Base-by-base conservation (phyloP, 1,284 basidiomycete species). In the Athelia sp. region DNA sequence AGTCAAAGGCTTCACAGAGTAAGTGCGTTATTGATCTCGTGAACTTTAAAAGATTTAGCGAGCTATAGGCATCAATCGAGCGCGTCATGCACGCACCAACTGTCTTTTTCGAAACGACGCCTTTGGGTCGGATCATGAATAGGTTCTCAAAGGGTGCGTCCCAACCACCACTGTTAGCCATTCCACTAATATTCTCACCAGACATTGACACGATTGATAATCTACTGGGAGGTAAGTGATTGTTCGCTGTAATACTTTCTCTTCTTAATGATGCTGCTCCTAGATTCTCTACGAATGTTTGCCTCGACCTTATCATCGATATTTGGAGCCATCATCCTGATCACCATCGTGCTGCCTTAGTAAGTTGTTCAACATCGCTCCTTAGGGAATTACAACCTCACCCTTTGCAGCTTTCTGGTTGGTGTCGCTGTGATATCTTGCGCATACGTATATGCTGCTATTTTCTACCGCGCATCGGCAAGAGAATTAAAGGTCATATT, bases 131-230 rank as follows among this genome's bases (percentile, higher is more conserved):
- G 18, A 92, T 96, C 59, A 87, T 92, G 81, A 91, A 92, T 65
- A 78, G 89, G 15, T 88, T 91, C 65, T 77, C 82, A 1, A 87
- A 87, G 66, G 79, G 70, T 74, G 50, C 47, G 50, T 26, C 19
- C 38, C 23, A 43, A 21, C 35, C 31, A 31, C 15, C 40, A 35
- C 24, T 43, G 32, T 18, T 14, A 36, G 19, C 35, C 46, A 31
- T 21, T 46, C 38, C 44, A 47, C 36, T 26, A 46, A 46, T 50
- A 45, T 24, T 49, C 18, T 52, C 47, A 44, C 48, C n/a, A 81
- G 89, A 95, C 66, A 82, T 93, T 45, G 92, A 96, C 62, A 93
- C 90, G 0, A 77, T 94, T 50, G 93, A 96, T 66, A 94, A 92
- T 60, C 49, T 75, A 45, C 71, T 88, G 8, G 79, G 78, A 60